Evolutionary conservation across 768 basidiomycete species (phyloP).

Genomic region (Pholiota conissans): DNA sequence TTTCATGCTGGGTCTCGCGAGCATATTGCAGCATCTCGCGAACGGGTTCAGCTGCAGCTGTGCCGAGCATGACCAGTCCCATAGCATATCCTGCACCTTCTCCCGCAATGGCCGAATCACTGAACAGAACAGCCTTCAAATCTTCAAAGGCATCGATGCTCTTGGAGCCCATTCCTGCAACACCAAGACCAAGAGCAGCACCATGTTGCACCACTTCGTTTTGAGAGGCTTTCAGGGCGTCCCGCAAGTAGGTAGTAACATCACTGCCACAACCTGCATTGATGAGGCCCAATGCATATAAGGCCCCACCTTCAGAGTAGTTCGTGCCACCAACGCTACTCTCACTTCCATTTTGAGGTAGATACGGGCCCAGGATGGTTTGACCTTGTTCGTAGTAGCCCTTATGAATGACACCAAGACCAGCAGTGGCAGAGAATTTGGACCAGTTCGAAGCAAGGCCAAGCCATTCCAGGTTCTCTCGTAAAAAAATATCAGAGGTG

Average conservation of each 20-base stretch:
- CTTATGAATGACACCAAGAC: conserved; percentile 96
- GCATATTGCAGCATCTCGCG: conserved; percentile 97
- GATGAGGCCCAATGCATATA: conserved; percentile 93
- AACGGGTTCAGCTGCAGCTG: conserved; percentile 72
- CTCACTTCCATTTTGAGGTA: conserved; percentile 77
- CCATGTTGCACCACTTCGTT: conserved; percentile 95
- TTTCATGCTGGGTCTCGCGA: conserved; percentile 97
- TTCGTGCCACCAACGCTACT: conserved; percentile 76
- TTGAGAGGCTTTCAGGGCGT: conserved; percentile 71
- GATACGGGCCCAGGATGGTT: conserved; percentile 90
- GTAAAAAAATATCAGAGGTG: conserved; percentile 89
- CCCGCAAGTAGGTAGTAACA: conserved; percentile 76
- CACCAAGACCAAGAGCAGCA: conserved; percentile 94
- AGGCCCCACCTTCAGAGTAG: conserved; percentile 94
- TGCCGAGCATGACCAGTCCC: conserved; percentile 98
- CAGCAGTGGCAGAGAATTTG: conserved; percentile 97
- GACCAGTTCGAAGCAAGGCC: conserved; percentile 96
- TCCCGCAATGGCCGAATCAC: conserved; percentile 93
- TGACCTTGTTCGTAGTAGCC: conserved; percentile 94
- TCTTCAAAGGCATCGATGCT: conserved; percentile 91
- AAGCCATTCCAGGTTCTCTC: conserved; percentile 97
- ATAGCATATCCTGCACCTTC: conserved; percentile 97
- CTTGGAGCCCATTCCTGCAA: conserved; percentile 92
- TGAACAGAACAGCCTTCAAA: conserved; percentile 85
- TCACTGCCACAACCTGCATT: conserved; percentile 87